Base-by-base conservation (phyloP, 805 yeast species). In the Candida ulmi region DNA sequence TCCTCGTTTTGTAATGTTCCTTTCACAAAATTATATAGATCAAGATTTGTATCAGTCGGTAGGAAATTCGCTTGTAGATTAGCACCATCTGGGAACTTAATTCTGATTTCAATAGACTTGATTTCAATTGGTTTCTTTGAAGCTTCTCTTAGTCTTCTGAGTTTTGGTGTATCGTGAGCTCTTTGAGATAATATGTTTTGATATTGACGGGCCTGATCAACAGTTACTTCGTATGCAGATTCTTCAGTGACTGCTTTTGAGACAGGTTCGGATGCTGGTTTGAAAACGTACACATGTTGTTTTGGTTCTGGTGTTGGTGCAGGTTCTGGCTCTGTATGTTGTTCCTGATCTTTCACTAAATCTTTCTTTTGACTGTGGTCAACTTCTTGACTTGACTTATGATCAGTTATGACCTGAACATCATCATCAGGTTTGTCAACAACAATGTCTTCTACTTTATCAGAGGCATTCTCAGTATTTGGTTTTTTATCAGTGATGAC, bases 81-180 rank as follows among this genome's bases (percentile, higher is more conserved):
- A 3, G 69, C 64, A 39, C 69, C 67, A 54, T 81, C 84, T 1
- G 86, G 85, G 42, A 82, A 73, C 38, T 72, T 65, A 11, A 81
- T 50, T 40, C 87, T 63, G 2, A 80, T 54, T 8, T 63, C 53
- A 12, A 53, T 59, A 38, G 52, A 61, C 44, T 45, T 51, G 41
- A 41, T 27, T n/a, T 47, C 26, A 5, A 17, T 51, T 42, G 42
- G 58, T 45, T 49, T 53, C 35, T 44, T 55, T 4, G 45, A 43
- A 8, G 52, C 54, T 17, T 60, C 49, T 34, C 62, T 51, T 30
- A 59, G 56, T 34, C 66, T 67, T 33, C 71, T 65, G 27, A 69
- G 52, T 28, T 68, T 58, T 36, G 60, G 65, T 4, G 78, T 61
- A 19, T 56, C 53, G 9, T 56, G 61, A 11, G 78, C 70, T 41